Base-by-base conservation (phyloP, 345 rosid genomes). In the Excoecaria agallocha region DNA sequence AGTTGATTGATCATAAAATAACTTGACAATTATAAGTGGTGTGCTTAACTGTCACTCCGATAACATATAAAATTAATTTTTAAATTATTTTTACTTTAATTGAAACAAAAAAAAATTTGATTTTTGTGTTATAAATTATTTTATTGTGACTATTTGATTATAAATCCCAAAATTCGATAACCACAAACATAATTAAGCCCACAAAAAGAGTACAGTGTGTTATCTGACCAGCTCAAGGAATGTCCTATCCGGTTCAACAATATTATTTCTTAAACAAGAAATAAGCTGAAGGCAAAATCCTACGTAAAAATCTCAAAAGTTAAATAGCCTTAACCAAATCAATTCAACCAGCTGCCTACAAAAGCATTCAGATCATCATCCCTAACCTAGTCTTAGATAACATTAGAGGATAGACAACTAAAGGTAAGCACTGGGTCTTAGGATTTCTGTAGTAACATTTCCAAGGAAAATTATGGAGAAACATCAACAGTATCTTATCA, bases 181-280 rank as follows among this genome's bases (percentile, higher is more conserved):
- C n/a, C n/a, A n/a, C n/a, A n/a, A n/a, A n/a, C n/a, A n/a, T n/a
- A n/a, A n/a, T n/a, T n/a, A n/a, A n/a, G n/a, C n/a, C n/a, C n/a
- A n/a, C n/a, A n/a, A n/a, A n/a, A n/a, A n/a, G 61, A 8, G 24
- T 24, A 52, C 24, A 62, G 24, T 50, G 49, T 13, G 20, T 43
- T 4, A n/a, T 70, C 39, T 56, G 20, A 50, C 52, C 65, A 70
- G 73, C 38, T 66, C 15, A 51, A 66, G 38, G 51, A 67, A 67
- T 12, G 52, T 48, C 41, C 17, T 22, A 46, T 25, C 11, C 57
- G 24, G 55, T 46, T 38, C 22, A 66, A 55, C 50, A 66, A 66
- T 12, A 54, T 17, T 43, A 43, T 43, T 43, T 43, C 10, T 10
- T 43, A 54, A 55, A 5, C 59, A 16, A 39, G 8, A 1, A 3